Conservation (phyloP, 2,329 filamentous ascomycete species). For the Tolypocladium ophioglossoides region DNA sequence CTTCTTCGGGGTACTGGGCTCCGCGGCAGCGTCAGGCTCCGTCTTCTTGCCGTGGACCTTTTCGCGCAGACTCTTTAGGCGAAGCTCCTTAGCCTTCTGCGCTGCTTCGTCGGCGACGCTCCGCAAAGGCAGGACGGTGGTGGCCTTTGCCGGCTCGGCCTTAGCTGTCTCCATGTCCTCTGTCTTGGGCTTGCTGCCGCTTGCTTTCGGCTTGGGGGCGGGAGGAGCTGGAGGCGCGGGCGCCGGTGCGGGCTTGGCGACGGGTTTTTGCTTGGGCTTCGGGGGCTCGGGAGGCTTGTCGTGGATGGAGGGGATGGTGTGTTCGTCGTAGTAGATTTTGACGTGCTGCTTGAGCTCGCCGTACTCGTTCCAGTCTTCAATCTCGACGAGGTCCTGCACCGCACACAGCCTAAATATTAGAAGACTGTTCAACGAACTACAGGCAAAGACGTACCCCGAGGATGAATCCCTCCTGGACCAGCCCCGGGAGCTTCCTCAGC, state of each 20-base stretch:
- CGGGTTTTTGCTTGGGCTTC: conserved; percentile 14
- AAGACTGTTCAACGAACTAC: background rate
- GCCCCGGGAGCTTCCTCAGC: conserved; percentile 68
- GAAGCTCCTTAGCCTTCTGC: conserved; percentile 50
- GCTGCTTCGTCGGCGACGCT: conserved; percentile 56
- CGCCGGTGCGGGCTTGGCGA: conserved; percentile 13
- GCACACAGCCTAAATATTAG: background rate
- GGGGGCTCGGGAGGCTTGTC: conserved; percentile 35
- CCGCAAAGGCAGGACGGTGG: conserved; percentile 31
- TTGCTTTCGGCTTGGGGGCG: conserved; percentile 11
- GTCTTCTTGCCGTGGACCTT: conserved; percentile 41
- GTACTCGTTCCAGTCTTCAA: conserved; percentile 99
- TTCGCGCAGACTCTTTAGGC: conserved; percentile 40
- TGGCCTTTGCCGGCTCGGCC: conserved; percentile 14
- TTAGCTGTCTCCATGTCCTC: conserved; percentile 6
- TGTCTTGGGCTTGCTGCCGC: background rate
- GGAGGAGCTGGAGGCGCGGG: conserved; percentile 11
- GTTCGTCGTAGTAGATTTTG: conserved; percentile 54
- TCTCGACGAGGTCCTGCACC: conserved; percentile 90
- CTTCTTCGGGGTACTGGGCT: conserved; percentile 5
- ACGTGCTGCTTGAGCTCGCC: conserved; percentile 87
- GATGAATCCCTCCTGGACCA: conserved; percentile 80
- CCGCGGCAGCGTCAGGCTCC: conserved; percentile 3
- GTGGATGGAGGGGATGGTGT: conserved; percentile 45
- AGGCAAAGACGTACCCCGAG: conserved; percentile 75